Evolutionary conservation across 768 basidiomycete species (phyloP).

Genomic region (Grammothele lineata): DNA sequence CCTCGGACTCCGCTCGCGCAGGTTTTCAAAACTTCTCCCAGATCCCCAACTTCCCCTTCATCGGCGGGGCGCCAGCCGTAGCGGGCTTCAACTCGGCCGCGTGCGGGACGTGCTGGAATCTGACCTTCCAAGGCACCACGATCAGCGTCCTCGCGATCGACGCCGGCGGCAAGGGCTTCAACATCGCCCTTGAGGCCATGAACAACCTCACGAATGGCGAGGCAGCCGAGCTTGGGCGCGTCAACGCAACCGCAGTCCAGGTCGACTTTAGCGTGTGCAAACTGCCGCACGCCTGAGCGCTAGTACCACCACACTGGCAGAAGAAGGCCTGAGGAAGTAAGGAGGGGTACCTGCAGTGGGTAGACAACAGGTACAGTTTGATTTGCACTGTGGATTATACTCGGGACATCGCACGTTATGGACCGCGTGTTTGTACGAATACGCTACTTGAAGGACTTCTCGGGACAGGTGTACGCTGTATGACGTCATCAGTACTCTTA

Average conservation of each 20-base stretch:
- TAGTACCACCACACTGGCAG: too few species aligned
- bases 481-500: too few species aligned
- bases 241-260: slow-evolving; percentile 23
- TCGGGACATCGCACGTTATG: too few species aligned
- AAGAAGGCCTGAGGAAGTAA: too few species aligned
- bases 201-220: slow-evolving; percentile 22
- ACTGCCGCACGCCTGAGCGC: too few species aligned
- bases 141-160: slow-evolving; percentile 52
- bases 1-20: not conserved
- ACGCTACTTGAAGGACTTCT: too few species aligned
- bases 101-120: slow-evolving; percentile 59
- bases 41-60: slow-evolving; percentile 52
- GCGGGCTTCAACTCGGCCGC: slow-evolving; percentile 44
- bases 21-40: slow-evolving; percentile 42
- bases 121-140: slow-evolving; percentile 42
- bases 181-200: slow-evolving; percentile 27
- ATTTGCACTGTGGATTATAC: too few species aligned
- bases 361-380: too few species aligned
- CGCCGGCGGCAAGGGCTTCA: slow-evolving; percentile 35
- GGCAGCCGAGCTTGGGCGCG: slow-evolving; percentile 14
- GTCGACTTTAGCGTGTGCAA: too few species aligned
- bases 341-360: too few species aligned
- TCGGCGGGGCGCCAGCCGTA: slow-evolving; percentile 52
- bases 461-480: too few species aligned
- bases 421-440: too few species aligned